A percentile compares a stretch with the other conserved stretches of the same genome.
Evolutionary conservation across 163 green algal genomes (phyloP).

Genomic region (Scenedesmus sp.): DNA sequence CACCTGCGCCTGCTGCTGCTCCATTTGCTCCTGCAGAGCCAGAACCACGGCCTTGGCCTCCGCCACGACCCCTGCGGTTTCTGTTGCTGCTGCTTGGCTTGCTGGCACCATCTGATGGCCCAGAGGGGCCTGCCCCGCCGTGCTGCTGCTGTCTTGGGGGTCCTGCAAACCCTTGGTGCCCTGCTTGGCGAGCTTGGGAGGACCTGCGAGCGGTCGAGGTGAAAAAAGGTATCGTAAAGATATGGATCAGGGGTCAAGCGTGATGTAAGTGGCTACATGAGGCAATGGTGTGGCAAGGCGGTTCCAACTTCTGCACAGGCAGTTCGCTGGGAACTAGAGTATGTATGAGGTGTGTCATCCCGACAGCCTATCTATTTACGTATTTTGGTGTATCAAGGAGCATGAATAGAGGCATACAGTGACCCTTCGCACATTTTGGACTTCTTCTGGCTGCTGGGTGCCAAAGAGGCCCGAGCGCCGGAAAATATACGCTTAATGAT

Average conservation of each 20-base stretch:
- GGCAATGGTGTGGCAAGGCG: background rate
- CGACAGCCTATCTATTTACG: too few relatives aligned
- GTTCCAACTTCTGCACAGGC: background rate
- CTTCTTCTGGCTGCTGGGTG: background rate
- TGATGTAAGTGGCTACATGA: background rate
- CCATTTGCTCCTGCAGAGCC: background rate
- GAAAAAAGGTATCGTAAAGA: background rate
- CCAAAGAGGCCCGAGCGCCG: background rate
- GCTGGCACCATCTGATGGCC: background rate
- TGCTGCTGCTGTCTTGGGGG: background rate
- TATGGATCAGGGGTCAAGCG: background rate
- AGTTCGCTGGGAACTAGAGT: background rate
- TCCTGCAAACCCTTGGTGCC: background rate
- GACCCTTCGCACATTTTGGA: background rate
- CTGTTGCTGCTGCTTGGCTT: background rate
- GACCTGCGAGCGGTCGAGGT: background rate
- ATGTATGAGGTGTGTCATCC: background rate
- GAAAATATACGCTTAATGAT: conserved; percentile 4
- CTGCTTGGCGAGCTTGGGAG: background rate
- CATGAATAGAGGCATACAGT: background rate
- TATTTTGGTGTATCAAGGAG: background rate
- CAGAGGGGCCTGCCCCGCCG: background rate
- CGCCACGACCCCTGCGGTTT: background rate
- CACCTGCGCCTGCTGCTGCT: background rate
- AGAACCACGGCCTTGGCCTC: background rate